Percentiles rank a stretch among this genome's conserved stretches.
Conservation (phyloP, 352 stramenopile species). For the Pythium oligandrum region DNA sequence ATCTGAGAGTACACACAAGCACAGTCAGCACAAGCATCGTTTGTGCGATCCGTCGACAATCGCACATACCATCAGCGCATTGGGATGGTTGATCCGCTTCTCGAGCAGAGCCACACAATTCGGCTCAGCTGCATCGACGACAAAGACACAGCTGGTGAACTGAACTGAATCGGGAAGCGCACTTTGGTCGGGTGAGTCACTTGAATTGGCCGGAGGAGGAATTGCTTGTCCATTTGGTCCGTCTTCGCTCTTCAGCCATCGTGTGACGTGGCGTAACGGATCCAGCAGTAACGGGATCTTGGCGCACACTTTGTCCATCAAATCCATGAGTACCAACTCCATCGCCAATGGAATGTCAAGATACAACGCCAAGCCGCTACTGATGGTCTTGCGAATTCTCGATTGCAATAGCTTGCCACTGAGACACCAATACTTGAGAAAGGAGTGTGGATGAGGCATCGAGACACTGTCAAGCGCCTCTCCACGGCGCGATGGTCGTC, state of each 20-base stretch:
- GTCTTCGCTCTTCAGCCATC: conserved; percentile 28
- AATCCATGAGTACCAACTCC: conserved; percentile 48
- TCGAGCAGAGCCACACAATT: conserved; percentile 30
- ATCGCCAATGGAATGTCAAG: conserved; percentile 23
- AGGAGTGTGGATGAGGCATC: conserved; percentile 10
- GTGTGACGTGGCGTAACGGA: conserved; percentile 25
- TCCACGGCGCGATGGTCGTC: conserved; percentile 5
- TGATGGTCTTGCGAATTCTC: conserved; percentile 28
- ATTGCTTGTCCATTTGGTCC: too few relatives aligned
- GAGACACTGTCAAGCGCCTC: conserved; percentile 8
- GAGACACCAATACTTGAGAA: conserved; percentile 25
- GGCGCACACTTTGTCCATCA: conserved; percentile 35
- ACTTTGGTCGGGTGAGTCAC: too few relatives aligned
- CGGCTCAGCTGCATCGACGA: conserved; percentile 44
- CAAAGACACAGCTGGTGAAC: conserved; percentile 13
- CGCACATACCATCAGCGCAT: conserved; percentile 16
- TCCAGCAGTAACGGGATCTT: conserved; percentile 51
- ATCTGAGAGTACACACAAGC: conserved; percentile 19
- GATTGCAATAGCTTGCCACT: conserved; percentile 17
- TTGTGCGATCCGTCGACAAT: background rate
- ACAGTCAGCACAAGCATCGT: too few relatives aligned
- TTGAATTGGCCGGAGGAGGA: too few relatives aligned
- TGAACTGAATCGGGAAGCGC: conserved; percentile 7
- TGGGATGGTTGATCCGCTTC: conserved; percentile 34
- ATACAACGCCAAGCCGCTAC: conserved; percentile 14